phyloP scores from a whole-genome alignment of 192 early-diverging fungal genomes.

The Coemansia javaensis region DNA sequence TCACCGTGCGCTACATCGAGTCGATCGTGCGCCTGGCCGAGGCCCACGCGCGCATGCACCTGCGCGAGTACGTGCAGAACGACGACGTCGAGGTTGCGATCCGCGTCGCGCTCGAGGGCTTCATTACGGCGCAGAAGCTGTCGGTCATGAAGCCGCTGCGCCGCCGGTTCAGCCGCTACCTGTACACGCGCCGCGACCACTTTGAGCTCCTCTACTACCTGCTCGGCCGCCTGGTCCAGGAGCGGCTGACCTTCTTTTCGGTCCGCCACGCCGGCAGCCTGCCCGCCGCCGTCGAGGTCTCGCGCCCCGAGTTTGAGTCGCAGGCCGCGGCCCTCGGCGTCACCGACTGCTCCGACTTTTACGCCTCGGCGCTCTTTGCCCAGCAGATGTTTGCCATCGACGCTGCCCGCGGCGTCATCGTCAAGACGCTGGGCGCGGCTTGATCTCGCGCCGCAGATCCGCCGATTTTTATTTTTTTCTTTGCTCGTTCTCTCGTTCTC shows the following conservation, averaged over 20 bases:
- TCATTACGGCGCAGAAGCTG: conserved; percentile 90
- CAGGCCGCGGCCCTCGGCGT: conserved; percentile 57
- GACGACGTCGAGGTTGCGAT: conserved; percentile 95
- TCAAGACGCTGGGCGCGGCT: conserved; percentile 24
- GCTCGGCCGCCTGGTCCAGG: conserved; percentile 67
- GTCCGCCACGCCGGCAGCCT: conserved; percentile 54
- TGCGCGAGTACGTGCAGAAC: conserved; percentile 82
- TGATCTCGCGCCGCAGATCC: too few species aligned
- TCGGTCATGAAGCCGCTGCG: conserved; percentile 81
- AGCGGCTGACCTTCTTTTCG: conserved; percentile 70
- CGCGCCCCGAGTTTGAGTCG: conserved; percentile 56
- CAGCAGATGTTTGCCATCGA: conserved; percentile 45
- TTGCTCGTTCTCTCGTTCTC: too few species aligned
- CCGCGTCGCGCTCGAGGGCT: conserved; percentile 78
- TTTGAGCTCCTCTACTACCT: conserved; percentile 75
- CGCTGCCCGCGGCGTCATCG: conserved; percentile 17
- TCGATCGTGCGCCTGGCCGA: conserved; percentile 82
- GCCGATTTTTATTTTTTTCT: conserved; percentile 2
- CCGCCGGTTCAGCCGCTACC: conserved; percentile 81
- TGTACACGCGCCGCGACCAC: conserved; percentile 69
- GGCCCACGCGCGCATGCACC: conserved; percentile 92
- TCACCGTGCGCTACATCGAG: conserved; percentile 84
- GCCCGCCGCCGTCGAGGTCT: conserved; percentile 55
- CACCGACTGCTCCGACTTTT: conserved; percentile 56
- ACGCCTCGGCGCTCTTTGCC: conserved; percentile 48